Evolutionary conservation across 257 asterid genomes (phyloP).

Genomic region (Mitragyna speciosa): DNA sequence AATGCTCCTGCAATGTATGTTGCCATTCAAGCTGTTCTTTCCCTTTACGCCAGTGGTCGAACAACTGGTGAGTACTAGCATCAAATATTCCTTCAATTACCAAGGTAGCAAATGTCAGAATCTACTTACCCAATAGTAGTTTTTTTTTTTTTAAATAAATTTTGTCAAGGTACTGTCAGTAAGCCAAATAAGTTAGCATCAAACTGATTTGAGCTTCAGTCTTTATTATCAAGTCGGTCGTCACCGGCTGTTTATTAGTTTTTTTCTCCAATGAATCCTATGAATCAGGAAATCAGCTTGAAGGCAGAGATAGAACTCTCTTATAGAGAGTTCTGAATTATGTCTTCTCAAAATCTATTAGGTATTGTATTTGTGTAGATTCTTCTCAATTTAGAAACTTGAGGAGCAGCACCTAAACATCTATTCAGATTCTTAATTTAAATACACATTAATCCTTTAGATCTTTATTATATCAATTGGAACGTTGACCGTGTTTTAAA

Average conservation of each 20-base stretch:
- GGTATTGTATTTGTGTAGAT: not conserved
- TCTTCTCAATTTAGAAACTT: not conserved
- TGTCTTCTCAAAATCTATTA: not conserved
- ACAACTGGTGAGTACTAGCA: constrained; percentile 32
- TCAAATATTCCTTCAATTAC: not conserved
- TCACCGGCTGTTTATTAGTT: not conserved
- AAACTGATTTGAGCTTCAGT: not conserved
- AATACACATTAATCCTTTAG: not conserved
- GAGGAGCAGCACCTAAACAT: not conserved
- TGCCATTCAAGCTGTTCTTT: constrained; percentile 40
- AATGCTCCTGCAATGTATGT: constrained; percentile 41
- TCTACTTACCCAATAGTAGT: not conserved
- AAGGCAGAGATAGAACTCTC: not conserved
- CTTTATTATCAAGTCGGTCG: not conserved
- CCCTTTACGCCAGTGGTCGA: constrained; percentile 44
- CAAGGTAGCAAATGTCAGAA: not conserved
- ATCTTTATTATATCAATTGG: not conserved
- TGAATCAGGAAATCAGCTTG: not conserved
- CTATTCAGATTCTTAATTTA: not conserved
- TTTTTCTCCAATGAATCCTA: not conserved
- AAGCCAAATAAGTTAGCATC: constrained; percentile 1
- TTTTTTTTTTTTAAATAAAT: not conserved
- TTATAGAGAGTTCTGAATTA: not conserved
- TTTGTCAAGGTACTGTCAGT: not conserved
- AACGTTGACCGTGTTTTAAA: not conserved